A percentile compares a stretch with the other conserved stretches of the same genome.
Conservation (phyloP, 2,329 filamentous ascomycete genomes). For the Colletotrichum eremochloae region DNA sequence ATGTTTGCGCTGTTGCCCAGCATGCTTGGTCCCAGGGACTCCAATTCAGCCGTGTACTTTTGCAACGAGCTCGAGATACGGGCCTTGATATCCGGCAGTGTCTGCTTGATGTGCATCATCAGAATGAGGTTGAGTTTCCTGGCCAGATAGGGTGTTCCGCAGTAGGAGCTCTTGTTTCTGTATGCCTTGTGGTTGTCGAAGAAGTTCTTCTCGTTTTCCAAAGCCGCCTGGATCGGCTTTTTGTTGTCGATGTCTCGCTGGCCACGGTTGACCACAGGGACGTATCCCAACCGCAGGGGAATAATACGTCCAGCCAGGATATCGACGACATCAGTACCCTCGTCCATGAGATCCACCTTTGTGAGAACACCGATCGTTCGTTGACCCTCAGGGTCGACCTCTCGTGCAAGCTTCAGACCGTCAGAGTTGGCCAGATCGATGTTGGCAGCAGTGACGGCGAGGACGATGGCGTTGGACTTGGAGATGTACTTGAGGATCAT, state of each 20-base stretch:
- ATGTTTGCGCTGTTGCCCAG: slow-evolving; percentile 97
- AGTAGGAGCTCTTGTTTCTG: slow-evolving; percentile 98
- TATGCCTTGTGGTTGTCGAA: slow-evolving; percentile 99
- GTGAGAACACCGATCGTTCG: slow-evolving; percentile 98
- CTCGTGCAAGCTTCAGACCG: slow-evolving; percentile 93
- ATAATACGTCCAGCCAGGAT: slow-evolving; percentile 98
- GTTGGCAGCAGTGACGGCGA: slow-evolving; percentile 96
- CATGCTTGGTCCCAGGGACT: slow-evolving; percentile 89
- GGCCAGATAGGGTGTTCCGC: slow-evolving; percentile 95
- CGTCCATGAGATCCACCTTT: slow-evolving; percentile 99
- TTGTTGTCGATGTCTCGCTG: slow-evolving; percentile 99
- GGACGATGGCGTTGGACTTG: slow-evolving; percentile 97
- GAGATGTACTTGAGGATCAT: slow-evolving; percentile 99
- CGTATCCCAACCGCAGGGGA: slow-evolving; percentile 92
- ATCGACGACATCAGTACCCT: slow-evolving; percentile 97
- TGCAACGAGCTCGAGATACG: slow-evolving; percentile 93
- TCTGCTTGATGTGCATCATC: slow-evolving; percentile 99
- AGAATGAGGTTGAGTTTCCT: slow-evolving; percentile 98
- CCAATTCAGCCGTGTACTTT: slow-evolving; percentile 89
- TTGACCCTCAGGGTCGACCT: slow-evolving; percentile 97
- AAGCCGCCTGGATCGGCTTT: slow-evolving; percentile 89
- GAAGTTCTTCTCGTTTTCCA: slow-evolving; percentile 96
- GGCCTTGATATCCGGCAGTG: slow-evolving; percentile 96
- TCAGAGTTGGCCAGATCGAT: slow-evolving; percentile 99
- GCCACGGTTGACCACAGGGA: slow-evolving; percentile 97